These are phyloP conservation scores for Microthyrium microscopicum DNA, from an alignment of 2,329 filamentous ascomycete genomes.

Conservation along the genomic window DNA sequence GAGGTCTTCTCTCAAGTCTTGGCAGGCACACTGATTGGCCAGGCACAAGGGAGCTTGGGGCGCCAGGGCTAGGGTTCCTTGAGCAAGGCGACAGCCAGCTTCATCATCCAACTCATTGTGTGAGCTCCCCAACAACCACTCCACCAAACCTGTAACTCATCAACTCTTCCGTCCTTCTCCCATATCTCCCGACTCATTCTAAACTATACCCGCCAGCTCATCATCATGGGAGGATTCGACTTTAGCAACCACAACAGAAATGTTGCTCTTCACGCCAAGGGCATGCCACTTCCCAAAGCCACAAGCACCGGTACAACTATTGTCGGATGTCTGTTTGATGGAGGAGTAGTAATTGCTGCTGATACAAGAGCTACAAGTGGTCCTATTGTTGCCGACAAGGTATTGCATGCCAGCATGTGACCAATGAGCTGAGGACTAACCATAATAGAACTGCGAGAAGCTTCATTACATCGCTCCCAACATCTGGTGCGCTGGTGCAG, in stretches of 20 bases:
- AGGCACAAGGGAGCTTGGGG: too few relatives aligned
- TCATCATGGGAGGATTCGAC: constrained; percentile 87
- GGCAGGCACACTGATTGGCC: too few relatives aligned
- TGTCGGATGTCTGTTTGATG: constrained; percentile 91
- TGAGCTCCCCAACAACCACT: too few relatives aligned
- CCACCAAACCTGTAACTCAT: constrained; percentile 1
- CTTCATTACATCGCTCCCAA: constrained; percentile 96
- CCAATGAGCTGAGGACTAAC: neutral
- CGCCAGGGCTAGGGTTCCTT: too few relatives aligned
- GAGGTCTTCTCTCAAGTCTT: too few relatives aligned
- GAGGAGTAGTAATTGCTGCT: constrained; percentile 94
- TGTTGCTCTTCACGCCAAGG: constrained; percentile 81
- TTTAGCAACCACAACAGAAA: constrained; percentile 99
- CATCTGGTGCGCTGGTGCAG: constrained; percentile 97
- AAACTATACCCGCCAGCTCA: neutral
- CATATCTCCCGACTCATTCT: constrained; percentile 1
- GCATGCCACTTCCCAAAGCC: constrained; percentile 88
- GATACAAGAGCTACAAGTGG: constrained; percentile 95
- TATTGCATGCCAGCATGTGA: constrained; percentile 17
- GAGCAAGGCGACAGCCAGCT: too few relatives aligned
- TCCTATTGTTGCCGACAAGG: constrained; percentile 97
- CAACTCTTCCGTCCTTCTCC: neutral
- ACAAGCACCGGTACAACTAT: constrained; percentile 98
- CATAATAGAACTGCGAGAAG: constrained; percentile 82
- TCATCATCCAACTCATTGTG: too few relatives aligned